Evolutionary conservation across 495 filamentous ascomycete species (phyloP).

Genomic region (Talaromyces thailandensis): DNA sequence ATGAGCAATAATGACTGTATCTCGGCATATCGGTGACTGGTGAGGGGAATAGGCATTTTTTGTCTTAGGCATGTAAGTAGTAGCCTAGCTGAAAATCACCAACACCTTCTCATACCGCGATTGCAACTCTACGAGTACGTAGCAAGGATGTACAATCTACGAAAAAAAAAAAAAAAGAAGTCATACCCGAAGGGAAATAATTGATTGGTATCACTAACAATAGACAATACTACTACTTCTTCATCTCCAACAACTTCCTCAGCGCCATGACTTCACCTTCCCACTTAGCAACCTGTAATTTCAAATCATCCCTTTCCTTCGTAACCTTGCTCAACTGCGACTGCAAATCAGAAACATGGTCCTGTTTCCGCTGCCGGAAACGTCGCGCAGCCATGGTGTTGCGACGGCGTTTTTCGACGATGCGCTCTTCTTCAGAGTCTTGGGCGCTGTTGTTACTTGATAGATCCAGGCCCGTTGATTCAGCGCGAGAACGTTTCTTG

Average conservation of each 20-base stretch:
- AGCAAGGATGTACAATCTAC: no score
- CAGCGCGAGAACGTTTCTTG: constrained; percentile 5
- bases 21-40: neutral
- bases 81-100: neutral
- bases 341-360: constrained; percentile 48
- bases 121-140: no score
- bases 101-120: no score
- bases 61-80: neutral
- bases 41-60: neutral
- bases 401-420: constrained; percentile 35
- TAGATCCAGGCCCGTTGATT: neutral
- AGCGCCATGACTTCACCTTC: constrained; percentile 38
- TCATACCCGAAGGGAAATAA: neutral
- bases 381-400: constrained; percentile 54
- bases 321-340: constrained; percentile 40
- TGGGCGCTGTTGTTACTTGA: constrained; percentile 7
- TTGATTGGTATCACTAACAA: constrained; percentile 1
- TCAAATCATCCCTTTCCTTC: constrained; percentile 46
- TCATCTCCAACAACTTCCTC: constrained; percentile 8
- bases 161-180: no score
- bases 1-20: neutral
- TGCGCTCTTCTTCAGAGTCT: constrained; percentile 5
- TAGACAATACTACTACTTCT: constrained; percentile 8
- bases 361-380: constrained; percentile 53
- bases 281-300: constrained; percentile 42